These are phyloP conservation scores for Ustanciosporium gigantosporum DNA, from an alignment of 1,284 basidiomycete species.

Conservation along the genomic window DNA sequence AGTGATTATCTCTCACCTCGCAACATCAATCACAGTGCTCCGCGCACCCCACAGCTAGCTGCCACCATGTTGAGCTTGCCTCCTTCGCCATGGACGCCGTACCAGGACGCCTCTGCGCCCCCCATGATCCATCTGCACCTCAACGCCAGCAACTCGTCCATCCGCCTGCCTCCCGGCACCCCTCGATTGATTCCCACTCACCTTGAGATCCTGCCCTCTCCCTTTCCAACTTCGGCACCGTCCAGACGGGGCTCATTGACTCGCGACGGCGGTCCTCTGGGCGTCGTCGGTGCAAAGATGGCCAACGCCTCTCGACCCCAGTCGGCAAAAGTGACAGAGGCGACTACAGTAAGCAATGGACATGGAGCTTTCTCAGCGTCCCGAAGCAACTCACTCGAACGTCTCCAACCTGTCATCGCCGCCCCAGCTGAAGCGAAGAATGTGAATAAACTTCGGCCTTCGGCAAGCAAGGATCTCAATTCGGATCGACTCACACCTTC, in stretches of 20 bases:
- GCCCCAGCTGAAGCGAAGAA: background rate
- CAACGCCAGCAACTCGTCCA: slow-evolving; percentile 26
- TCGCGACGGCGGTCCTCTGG: background rate
- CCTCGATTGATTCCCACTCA: slow-evolving; percentile 44
- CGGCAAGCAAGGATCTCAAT: background rate
- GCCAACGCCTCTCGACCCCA: background rate
- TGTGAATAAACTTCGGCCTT: background rate
- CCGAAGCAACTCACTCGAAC: background rate
- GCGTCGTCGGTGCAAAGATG: background rate
- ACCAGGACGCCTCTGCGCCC: slow-evolving; percentile 7
- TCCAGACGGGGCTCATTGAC: slow-evolving; percentile 31
- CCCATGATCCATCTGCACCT: slow-evolving; percentile 35
- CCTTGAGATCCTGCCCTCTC: slow-evolving; percentile 44
- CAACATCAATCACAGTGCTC: slow-evolving; percentile 15
- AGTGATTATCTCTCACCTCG: slow-evolving; percentile 28
- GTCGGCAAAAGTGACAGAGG: background rate
- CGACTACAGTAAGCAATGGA: too few relatives aligned
- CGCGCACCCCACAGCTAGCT: slow-evolving; percentile 36
- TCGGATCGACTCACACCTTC: background rate
- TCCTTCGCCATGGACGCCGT: slow-evolving; percentile 50
- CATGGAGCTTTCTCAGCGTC: too few relatives aligned
- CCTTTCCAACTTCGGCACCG: slow-evolving; percentile 30
- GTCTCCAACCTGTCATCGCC: background rate
- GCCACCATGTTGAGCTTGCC: slow-evolving; percentile 48
- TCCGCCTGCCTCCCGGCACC: slow-evolving; percentile 36